A percentile compares a stretch with the other conserved stretches of the same genome.
phyloP scores from a whole-genome alignment of 1,139 yeast genomes.

The Candida tropicalis region DNA sequence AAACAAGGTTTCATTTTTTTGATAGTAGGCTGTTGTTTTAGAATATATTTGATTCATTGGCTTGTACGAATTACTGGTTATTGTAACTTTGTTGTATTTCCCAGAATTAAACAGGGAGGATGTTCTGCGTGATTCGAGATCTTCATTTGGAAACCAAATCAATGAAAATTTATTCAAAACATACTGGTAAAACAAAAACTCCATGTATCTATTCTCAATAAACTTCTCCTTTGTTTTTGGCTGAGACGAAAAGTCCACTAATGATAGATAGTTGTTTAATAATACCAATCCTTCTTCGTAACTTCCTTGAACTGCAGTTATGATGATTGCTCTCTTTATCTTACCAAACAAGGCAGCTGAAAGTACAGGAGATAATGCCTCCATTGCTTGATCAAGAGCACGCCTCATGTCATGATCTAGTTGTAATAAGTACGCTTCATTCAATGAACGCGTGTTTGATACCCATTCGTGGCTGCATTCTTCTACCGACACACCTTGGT shows the following conservation, averaged over 20 bases:
- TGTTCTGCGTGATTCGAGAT: constrained; percentile 6
- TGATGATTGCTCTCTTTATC: constrained; percentile 13
- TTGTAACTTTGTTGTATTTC: constrained; percentile 11
- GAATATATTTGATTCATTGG: constrained; percentile 23
- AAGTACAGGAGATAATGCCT: constrained; percentile 2
- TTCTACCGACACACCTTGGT: constrained; percentile 5
- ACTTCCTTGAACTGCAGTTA: constrained; percentile 21
- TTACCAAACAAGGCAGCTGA: constrained; percentile 12
- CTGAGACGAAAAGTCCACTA: constrained; percentile 28
- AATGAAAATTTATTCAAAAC: constrained; percentile 23
- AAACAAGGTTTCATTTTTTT: constrained; percentile 23
- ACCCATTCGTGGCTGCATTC: constrained; percentile 9
- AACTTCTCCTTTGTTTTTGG: constrained; percentile 24
- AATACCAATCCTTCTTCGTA: constrained; percentile 24
- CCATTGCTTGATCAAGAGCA: constrained; percentile 1
- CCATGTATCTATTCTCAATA: constrained; percentile 26
- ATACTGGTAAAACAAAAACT: constrained; percentile 29
- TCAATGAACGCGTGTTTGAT: constrained; percentile 1
- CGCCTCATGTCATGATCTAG: constrained; percentile 6
- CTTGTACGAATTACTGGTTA: constrained; percentile 17
- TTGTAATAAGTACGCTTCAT: constrained; percentile 1
- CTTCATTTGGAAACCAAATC: constrained; percentile 24
- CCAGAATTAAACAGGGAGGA: constrained; percentile 6
- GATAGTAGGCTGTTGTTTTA: constrained; percentile 24
- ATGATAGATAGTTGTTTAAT: constrained; percentile 22